Percentiles rank a stretch among this genome's conserved stretches.
Evolutionary conservation across 345 rosid species (phyloP).

Genomic region (Camelina sativa): DNA sequence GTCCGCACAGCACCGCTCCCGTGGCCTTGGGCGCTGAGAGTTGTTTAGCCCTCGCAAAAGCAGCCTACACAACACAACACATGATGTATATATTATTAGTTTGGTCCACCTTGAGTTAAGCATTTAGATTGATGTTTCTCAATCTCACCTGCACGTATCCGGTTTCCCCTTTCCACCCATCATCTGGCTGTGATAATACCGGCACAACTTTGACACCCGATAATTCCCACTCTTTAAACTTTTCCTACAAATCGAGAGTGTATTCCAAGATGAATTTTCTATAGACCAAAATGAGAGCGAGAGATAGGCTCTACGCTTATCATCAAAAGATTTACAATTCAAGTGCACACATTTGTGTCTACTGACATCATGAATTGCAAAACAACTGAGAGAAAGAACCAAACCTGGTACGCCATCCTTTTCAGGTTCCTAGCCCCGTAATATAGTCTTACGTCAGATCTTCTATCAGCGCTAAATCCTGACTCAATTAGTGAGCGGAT

Average conservation of each 20-base stretch:
- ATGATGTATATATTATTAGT: background rate
- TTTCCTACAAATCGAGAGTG: conserved; percentile 57
- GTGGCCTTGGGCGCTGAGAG: conserved; percentile 60
- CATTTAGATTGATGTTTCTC: conserved; percentile 4
- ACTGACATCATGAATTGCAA: background rate
- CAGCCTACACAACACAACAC: conserved; percentile 63
- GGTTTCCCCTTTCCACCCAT: conserved; percentile 81
- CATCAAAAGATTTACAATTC: background rate
- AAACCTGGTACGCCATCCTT: conserved; percentile 98
- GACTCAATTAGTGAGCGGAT: conserved; percentile 87
- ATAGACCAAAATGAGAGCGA: background rate
- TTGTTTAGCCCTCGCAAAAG: conserved; percentile 75
- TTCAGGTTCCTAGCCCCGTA: conserved; percentile 91
- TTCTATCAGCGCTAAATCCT: conserved; percentile 72
- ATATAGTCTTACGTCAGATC: conserved; percentile 87
- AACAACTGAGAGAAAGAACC: conserved; percentile 30
- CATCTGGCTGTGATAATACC: conserved; percentile 87
- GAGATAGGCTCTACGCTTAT: background rate
- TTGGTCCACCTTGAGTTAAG: conserved; percentile 16
- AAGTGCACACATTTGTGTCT: background rate
- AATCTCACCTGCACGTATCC: conserved; percentile 85
- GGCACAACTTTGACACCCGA: conserved; percentile 85
- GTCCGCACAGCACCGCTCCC: conserved; percentile 89
- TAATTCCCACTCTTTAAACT: conserved; percentile 89
- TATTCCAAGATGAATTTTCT: background rate